These are phyloP conservation scores for Syzygium aqueum DNA, from an alignment of 345 rosid genomes.

Conservation along the genomic window DNA sequence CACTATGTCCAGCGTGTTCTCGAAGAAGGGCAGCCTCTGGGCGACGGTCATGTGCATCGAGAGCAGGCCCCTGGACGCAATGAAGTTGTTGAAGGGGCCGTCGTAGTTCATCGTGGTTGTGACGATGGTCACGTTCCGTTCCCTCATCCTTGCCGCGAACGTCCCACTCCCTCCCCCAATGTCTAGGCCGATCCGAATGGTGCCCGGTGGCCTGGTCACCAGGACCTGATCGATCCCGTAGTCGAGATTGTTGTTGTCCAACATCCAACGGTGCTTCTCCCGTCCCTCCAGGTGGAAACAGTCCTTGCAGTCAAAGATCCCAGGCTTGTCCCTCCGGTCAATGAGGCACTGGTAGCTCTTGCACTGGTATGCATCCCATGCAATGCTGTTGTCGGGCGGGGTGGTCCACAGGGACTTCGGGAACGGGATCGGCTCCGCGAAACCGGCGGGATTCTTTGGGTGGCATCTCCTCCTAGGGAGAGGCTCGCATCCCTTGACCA, in stretches of 20 bases:
- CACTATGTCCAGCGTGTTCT: slow-evolving; percentile 43
- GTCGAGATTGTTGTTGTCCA: slow-evolving; percentile 22
- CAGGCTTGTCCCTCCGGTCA: slow-evolving; percentile 16
- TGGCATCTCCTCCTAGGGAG: slow-evolving; percentile 45
- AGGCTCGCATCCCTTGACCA: slow-evolving; percentile 46
- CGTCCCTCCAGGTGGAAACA: slow-evolving; percentile 38
- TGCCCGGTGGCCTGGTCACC: slow-evolving; percentile 14
- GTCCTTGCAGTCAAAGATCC: slow-evolving; percentile 35
- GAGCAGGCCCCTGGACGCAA: slow-evolving; percentile 43
- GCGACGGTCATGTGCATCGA: slow-evolving; percentile 32
- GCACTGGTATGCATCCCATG: slow-evolving; percentile 45
- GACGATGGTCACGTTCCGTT: slow-evolving; percentile 35
- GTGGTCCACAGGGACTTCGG: slow-evolving; percentile 28
- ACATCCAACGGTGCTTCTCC: slow-evolving; percentile 31
- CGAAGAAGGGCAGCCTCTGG: slow-evolving; percentile 49
- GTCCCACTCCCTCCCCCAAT: slow-evolving; percentile 38
- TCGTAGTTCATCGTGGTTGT: slow-evolving; percentile 40
- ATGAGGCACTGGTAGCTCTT: slow-evolving; percentile 37
- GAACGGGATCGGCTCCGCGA: slow-evolving; percentile 21
- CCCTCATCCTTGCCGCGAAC: slow-evolving; percentile 56
- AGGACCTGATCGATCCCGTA: slow-evolving; percentile 36
- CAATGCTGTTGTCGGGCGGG: slow-evolving; percentile 30
- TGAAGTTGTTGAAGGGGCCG: slow-evolving; percentile 49
- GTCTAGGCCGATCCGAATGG: slow-evolving; percentile 38
- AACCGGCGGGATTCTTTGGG: slow-evolving; percentile 20